Percentiles rank a stretch among this genome's conserved stretches.
Conservation (phyloP, 2,329 filamentous ascomycete species). For the Diplodia scrobiculata region DNA sequence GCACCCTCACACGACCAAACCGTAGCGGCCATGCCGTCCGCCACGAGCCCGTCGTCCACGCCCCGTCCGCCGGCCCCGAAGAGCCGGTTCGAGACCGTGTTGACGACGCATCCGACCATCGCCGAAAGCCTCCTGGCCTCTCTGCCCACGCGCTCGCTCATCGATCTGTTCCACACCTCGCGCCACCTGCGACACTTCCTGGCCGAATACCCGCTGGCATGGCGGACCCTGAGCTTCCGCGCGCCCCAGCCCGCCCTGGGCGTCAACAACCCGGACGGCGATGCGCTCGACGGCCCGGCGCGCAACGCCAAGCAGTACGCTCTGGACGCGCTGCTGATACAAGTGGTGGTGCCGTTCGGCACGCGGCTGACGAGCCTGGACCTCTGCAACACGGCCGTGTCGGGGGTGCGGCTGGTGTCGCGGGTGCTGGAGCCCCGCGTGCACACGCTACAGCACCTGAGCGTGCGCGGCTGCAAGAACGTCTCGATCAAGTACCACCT, state of each 20-base stretch:
- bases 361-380: constrained; percentile 60
- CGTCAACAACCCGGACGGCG: constrained; percentile 41
- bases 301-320: constrained; percentile 61
- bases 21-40: background rate
- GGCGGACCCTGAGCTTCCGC: constrained; percentile 63
- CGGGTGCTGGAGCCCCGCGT: constrained; percentile 58
- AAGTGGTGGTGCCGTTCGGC: constrained; percentile 59
- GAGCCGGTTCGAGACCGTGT: constrained; percentile 55
- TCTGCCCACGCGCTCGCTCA: constrained; percentile 58
- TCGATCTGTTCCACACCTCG: constrained; percentile 62
- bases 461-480: constrained; percentile 65
- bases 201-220: constrained; percentile 60
- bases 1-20: constrained; percentile 9
- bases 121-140: constrained; percentile 62
- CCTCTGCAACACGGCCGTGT: constrained; percentile 63
- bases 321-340: constrained; percentile 60
- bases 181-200: constrained; percentile 58
- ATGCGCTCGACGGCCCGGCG: constrained; percentile 45
- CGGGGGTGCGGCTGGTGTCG: constrained; percentile 58
- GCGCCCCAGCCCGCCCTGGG: constrained; percentile 48
- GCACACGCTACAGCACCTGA: constrained; percentile 60
- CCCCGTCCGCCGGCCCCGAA: constrained; percentile 9
- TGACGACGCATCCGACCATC: constrained; percentile 60
- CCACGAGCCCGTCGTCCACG: constrained; percentile 1
- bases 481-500: constrained; percentile 67